These are phyloP conservation scores for Solanum acaule DNA, from an alignment of 257 asterid genomes.

Conservation along the genomic window DNA sequence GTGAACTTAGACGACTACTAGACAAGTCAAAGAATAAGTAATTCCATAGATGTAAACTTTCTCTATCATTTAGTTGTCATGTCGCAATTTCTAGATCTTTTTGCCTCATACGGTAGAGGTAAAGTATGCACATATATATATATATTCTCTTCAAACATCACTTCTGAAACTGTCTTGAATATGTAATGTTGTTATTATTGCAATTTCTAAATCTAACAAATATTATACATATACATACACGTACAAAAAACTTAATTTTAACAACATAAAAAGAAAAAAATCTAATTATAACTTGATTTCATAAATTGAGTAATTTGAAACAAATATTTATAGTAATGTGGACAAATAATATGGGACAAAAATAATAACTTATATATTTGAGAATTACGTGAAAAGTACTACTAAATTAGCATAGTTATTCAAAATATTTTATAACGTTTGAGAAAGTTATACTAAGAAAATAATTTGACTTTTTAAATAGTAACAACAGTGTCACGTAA, in stretches of 20 bases:
- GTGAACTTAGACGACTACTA: neutral
- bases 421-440: neutral
- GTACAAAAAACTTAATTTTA: too few species aligned
- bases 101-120: neutral
- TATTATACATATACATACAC: too few species aligned
- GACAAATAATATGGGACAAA: too few species aligned
- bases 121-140: neutral
- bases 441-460: neutral
- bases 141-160: fast-evolving
- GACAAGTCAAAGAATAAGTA: neutral
- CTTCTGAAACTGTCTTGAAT: too few species aligned
- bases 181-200: too few species aligned
- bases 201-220: neutral
- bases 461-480: neutral
- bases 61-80: neutral
- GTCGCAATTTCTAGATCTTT: neutral
- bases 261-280: too few species aligned
- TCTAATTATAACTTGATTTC: too few species aligned
- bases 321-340: too few species aligned
- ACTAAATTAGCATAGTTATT: neutral
- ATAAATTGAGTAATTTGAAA: neutral
- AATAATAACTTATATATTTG: neutral
- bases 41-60: neutral
- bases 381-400: neutral
- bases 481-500: neutral